Evolutionary conservation across 441 rosid species (phyloP).

Genomic region (Brassica balearica): DNA sequence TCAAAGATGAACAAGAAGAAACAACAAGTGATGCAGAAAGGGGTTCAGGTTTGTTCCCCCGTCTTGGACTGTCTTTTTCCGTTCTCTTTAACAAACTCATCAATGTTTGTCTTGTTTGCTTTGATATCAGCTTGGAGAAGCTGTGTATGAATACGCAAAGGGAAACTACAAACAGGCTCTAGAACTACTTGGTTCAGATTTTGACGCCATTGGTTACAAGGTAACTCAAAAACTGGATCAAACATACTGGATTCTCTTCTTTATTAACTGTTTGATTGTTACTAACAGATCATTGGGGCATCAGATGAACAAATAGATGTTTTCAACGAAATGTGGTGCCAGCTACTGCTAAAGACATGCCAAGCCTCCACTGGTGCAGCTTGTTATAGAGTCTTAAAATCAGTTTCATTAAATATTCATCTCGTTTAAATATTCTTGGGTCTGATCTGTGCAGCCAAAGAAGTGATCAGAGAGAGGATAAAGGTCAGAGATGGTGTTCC

Average conservation of each 20-base stretch:
- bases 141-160: too few species aligned
- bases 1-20: constrained; percentile 72
- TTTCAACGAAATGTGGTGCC: constrained; percentile 80
- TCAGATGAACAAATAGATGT: constrained; percentile 91
- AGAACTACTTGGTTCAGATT: constrained; percentile 38
- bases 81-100: background rate
- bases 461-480: constrained; percentile 61
- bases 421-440: constrained; percentile 7
- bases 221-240: constrained; percentile 40
- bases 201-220: constrained; percentile 69
- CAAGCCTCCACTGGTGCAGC: constrained; percentile 61
- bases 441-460: constrained; percentile 49
- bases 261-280: constrained; percentile 16
- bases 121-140: too few species aligned
- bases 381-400: constrained; percentile 16
- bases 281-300: constrained; percentile 70
- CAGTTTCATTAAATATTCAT: background rate
- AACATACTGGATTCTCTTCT: background rate
- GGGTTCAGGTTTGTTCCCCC: constrained; percentile 57
- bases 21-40: constrained; percentile 73
- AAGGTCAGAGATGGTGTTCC: constrained; percentile 72
- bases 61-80: constrained; percentile 5
- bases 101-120: background rate
- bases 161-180: too few species aligned
- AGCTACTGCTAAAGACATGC: constrained; percentile 64